Evolutionary conservation across 139 green algal species (phyloP), one percentile per base, ranked within the genome.

Genomic region (Micractinium sp.): DNA sequence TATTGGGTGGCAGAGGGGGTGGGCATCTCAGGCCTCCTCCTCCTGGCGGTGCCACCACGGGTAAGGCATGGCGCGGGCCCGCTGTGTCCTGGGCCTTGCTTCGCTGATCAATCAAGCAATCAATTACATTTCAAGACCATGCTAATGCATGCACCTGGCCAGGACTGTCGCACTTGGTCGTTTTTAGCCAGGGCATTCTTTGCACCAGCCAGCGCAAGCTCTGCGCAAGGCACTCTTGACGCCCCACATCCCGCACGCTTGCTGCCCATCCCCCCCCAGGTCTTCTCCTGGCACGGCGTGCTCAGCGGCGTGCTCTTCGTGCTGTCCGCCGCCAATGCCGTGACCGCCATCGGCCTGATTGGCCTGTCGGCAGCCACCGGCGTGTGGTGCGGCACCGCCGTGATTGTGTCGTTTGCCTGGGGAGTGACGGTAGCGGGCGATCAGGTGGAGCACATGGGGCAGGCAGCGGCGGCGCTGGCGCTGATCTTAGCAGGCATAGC

Each of bases 281-380:
- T 89, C 14, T 86, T 93, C 78, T 80, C 84, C 3, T 35, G 56
- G 2, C 87, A 74, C 66, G 90, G 88, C 36, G 4, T 93, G 35
- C 73, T 91, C 19, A 63, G n/a, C 33, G 90, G 90, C 22, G n/a
- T 56, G 15, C 81, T 93, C 5, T 93, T 93, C 66, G 88, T 91
- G 4, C 0, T 82, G 2, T 87, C 79, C 25, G 73, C 75, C 3
- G 63, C 60, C n/a, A 75, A 78, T 47, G 85, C 90, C 1, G 87
- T 93, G 12, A 82, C 84, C 23, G 85, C 88, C 23, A 91, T 93
- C 39, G 9, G 31, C 20, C 29, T 76, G 1, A 25, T 93, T 0
- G 90, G 90, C 31, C 56, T 93, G 25, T 79, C 82, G 14, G 76
- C 81, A 4, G 90, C 87, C 22, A 86, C 67, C 0, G 88, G 84